phyloP scores from a whole-genome alignment of 1,284 basidiomycete genomes.

The Naganishia liquefaciens region DNA sequence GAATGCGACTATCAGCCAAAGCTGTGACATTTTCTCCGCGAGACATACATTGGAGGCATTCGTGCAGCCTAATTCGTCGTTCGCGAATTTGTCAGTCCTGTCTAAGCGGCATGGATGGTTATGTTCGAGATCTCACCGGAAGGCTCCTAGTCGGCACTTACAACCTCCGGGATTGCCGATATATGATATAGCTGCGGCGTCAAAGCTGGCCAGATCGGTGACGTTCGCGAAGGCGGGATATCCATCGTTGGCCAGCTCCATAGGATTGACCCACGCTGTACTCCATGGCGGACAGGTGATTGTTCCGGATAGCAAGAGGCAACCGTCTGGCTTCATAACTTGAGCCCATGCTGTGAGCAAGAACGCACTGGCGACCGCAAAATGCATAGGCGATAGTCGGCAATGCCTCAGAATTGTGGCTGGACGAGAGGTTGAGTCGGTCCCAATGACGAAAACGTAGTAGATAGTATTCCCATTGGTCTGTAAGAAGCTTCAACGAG shows the following conservation, averaged over 20 bases:
- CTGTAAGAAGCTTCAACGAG: too few relatives aligned
- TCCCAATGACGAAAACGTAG: too few relatives aligned
- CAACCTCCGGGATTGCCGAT: slow-evolving; percentile 50
- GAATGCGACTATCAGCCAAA: not conserved
- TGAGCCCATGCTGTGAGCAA: slow-evolving; percentile 2
- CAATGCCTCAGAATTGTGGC: too few relatives aligned
- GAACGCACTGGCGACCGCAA: not conserved
- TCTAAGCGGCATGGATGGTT: slow-evolving; percentile 27
- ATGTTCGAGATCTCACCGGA: slow-evolving; percentile 23
- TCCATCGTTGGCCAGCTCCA: slow-evolving; percentile 13
- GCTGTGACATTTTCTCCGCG: not conserved
- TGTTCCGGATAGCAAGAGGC: slow-evolving; percentile 25
- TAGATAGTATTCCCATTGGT: too few relatives aligned
- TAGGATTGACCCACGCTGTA: slow-evolving; percentile 22
- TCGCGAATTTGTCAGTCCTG: slow-evolving; percentile 40
- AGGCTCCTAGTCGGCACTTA: slow-evolving; percentile 23
- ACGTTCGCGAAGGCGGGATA: slow-evolving; percentile 43
- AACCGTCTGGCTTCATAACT: slow-evolving; percentile 16
- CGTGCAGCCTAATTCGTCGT: slow-evolving; percentile 45
- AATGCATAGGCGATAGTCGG: too few relatives aligned
- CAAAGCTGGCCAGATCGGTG: slow-evolving; percentile 52
- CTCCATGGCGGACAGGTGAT: slow-evolving; percentile 25
- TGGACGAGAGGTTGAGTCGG: too few relatives aligned
- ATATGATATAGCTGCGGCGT: slow-evolving; percentile 51
- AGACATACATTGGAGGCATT: slow-evolving; percentile 37